Evolutionary conservation across 768 basidiomycete species (phyloP), one percentile per base, ranked within the genome.

Genomic region (Russula brevipes): DNA sequence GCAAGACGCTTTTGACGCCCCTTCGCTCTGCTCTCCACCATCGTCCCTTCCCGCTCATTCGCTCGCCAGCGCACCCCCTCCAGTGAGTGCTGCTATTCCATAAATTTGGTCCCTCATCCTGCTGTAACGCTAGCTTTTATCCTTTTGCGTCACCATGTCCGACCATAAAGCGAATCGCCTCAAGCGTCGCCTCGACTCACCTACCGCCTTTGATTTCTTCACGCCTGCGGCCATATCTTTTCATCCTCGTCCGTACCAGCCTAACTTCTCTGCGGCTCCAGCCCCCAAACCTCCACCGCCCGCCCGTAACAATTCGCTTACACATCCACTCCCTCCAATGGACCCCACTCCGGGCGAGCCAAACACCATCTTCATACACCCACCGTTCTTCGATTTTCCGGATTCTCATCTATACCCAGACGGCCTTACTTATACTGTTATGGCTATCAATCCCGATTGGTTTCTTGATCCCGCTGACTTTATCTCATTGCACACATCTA

Each of bases 391-490:
- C 52, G 70, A 76, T 38, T 90, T 90, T 70, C 89, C 89, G 1
- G 76, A 82, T 56, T 80, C 86, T 19, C 76, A 85, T 62, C 70
- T 75, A 16, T 78, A 83, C 75, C 79, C 82, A 1, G 87, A 88
- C 62, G 88, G 88, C 33, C 79, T 91, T 54, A 82, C 83, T 4
- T 92, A 88, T 71, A 79, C 81, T 61, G 70, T 87, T 47, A 80
- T 92, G 78, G 85, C 88, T n/a, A 80, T 82, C 44, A 87, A 91
- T 69, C 80, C 82, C 8, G 84, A 91, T 59, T 92, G 90, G 90
- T 92, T 91, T 70, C 78, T 92, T 63, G 84, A 86, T 69, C 71
- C 87, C 17, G 72, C 76, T 56, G 89, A 91, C 72, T 91, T 88
- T 67, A 69, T 74, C 33, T 76, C 81, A n/a, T 71, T 73, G 42